These are phyloP conservation scores for Berberis vulgaris DNA, from an alignment of 164 flowering plant genomes.

Conservation along the genomic window DNA sequence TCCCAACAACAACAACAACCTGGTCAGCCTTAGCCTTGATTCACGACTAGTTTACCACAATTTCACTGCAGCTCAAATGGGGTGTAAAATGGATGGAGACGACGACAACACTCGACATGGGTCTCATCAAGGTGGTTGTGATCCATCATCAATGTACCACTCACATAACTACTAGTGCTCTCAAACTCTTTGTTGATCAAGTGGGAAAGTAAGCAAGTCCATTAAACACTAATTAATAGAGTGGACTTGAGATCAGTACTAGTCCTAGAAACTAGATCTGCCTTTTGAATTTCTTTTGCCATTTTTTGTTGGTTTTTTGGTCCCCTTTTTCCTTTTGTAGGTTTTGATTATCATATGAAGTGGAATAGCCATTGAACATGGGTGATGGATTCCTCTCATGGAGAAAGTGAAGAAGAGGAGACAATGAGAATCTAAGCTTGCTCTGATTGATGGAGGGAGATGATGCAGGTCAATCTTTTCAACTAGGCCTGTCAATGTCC, in stretches of 20 bases:
- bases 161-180: slow-evolving; percentile 31
- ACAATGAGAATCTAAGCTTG: slow-evolving; percentile 37
- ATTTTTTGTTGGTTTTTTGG: not conserved
- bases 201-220: not conserved
- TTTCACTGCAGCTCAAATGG: slow-evolving; percentile 38
- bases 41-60: slow-evolving; percentile 78
- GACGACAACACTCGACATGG: slow-evolving; percentile 40
- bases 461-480: slow-evolving; percentile 33
- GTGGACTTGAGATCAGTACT: not conserved
- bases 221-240: not conserved
- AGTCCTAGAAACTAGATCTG: not conserved
- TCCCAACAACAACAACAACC: slow-evolving; percentile 20
- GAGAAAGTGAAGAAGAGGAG: slow-evolving; percentile 11
- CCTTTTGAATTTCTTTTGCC: not conserved
- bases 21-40: slow-evolving; percentile 43
- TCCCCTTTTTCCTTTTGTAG: slow-evolving; percentile 15
- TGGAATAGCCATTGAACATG: slow-evolving; percentile 15
- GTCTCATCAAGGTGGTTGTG: slow-evolving; percentile 23
- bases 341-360: slow-evolving; percentile 23
- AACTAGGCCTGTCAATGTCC: slow-evolving; percentile 20
- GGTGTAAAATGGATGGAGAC: slow-evolving; percentile 41
- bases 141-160: slow-evolving; percentile 40
- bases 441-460: slow-evolving; percentile 18
- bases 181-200: not conserved
- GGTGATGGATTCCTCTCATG: not conserved